A percentile compares a stretch with the other conserved stretches of the same genome.
Evolutionary conservation across 345 rosid species (phyloP).

Genomic region (Salix caprea): DNA sequence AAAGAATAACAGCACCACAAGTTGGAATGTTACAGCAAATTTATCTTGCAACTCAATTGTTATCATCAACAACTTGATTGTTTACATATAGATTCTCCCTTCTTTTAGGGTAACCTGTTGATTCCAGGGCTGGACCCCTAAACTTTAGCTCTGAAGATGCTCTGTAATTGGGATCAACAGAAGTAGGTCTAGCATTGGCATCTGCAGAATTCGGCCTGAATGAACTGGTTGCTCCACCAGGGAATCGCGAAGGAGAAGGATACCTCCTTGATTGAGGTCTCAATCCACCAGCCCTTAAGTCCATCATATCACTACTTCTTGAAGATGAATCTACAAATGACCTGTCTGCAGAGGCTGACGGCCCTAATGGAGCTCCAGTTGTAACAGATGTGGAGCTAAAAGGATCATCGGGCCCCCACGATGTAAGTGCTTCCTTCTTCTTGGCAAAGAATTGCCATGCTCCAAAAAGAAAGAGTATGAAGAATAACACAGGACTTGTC

Average conservation of each 20-base stretch:
- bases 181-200: constrained; percentile 46
- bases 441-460: constrained; percentile 95
- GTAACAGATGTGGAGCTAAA: constrained; percentile 51
- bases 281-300: constrained; percentile 48
- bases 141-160: constrained; percentile 58
- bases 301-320: constrained; percentile 55
- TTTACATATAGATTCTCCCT: constrained; percentile 53
- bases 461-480: constrained; percentile 68
- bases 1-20: constrained; percentile 8
- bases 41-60: constrained; percentile 27
- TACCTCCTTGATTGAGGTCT: constrained; percentile 51
- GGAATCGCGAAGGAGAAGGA: constrained; percentile 58
- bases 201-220: constrained; percentile 57
- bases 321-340: constrained; percentile 56
- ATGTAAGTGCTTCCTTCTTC: constrained; percentile 91
- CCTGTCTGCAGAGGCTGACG: constrained; percentile 51
- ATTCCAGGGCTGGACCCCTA: constrained; percentile 56
- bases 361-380: constrained; percentile 40
- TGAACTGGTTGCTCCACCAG: constrained; percentile 53
- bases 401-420: constrained; percentile 95
- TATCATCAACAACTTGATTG: constrained; percentile 58
- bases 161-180: constrained; percentile 56
- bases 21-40: background rate
- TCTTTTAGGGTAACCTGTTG: constrained; percentile 55
- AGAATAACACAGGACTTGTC: constrained; percentile 83